phyloP scores from a whole-genome alignment of 768 basidiomycete species.

The Pulveroboletus sp. region DNA sequence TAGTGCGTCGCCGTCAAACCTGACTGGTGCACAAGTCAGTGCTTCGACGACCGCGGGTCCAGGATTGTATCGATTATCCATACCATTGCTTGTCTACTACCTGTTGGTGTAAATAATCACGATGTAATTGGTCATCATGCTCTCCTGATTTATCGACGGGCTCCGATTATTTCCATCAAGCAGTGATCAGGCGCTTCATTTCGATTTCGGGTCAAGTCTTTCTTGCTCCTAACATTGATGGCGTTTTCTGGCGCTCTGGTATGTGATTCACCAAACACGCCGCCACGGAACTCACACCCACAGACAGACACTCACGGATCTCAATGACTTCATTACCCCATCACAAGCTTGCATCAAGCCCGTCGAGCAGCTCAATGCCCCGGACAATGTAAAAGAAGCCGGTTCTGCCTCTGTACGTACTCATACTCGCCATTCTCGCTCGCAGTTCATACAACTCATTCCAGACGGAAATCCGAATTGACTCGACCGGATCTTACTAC shows the following conservation, averaged over 20 bases:
- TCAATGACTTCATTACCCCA: conserved; percentile 97
- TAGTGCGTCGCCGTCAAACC: conserved; percentile 46
- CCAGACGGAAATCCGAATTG: conserved; percentile 92
- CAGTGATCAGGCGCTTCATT: background rate
- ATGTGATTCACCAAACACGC: conserved; percentile 21
- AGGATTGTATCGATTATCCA: background rate
- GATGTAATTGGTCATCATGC: background rate
- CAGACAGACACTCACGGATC: conserved; percentile 79
- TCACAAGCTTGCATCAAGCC: conserved; percentile 98
- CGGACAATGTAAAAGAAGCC: conserved; percentile 38
- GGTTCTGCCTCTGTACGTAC: conserved; percentile 43
- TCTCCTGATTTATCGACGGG: too few relatives aligned
- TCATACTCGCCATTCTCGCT: background rate
- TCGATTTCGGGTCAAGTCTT: background rate
- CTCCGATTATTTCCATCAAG: background rate
- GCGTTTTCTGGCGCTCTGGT: conserved; percentile 87
- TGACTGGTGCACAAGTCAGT: conserved; percentile 24
- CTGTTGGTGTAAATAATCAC: background rate
- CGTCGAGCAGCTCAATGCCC: conserved; percentile 54
- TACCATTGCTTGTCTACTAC: background rate
- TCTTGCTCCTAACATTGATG: conserved; percentile 41
- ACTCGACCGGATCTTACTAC: conserved; percentile 82
- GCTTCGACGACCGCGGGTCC: background rate
- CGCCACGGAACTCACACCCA: conserved; percentile 7
- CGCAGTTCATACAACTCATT: conserved; percentile 5